Evolutionary conservation across 2,329 filamentous ascomycete species (phyloP), one percentile per base, ranked within the genome.

Genomic region (Fusarium nygamai): DNA sequence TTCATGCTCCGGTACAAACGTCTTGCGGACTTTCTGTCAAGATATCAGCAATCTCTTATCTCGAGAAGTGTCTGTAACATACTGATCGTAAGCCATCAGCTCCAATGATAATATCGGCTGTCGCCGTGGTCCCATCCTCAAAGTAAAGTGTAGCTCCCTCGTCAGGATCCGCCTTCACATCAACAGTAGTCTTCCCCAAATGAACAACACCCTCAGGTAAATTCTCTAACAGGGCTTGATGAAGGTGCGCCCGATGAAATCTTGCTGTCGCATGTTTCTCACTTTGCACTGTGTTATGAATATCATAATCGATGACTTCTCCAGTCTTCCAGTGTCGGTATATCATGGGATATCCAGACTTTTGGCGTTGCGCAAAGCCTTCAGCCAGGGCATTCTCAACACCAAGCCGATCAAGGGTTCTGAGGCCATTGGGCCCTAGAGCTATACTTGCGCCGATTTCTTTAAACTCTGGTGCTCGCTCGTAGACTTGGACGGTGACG

Each of bases 391-490:
- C 59, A 20, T 56, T 53, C 3, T 41, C 11, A 1, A 43, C 59
- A 16, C 22, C 47, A 8, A 61, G 47, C 1, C 50, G 24, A 3
- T 36, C 48, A 50, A 89, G 78, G 1, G 87, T 86, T 43, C 85
- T 84, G 79, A 89, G 83, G 1, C 87, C 87, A 76, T 89, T 89
- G 3, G 87, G 86, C 6, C 87, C 87, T 0, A 88, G 80, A 3
- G 85, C 86, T 24, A 88, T 86, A 5, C 84, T 85, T 0, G 86
- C 53, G 6, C 61, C 61, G 12, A 63, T 63, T 24, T 63, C 61
- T 19, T 24, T 83, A 43, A 87, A 83, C 68, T 85, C 84, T 3
- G 78, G 74, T 0, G 87, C 84, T 44, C 84, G 83, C 64, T 89
- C 88, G 70, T 88, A 89, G 31, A 89, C 78, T 65, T 87, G 82